Evolutionary conservation across 73 alveolate genomes (phyloP).

Genomic region (Paramecium octaurelia): DNA sequence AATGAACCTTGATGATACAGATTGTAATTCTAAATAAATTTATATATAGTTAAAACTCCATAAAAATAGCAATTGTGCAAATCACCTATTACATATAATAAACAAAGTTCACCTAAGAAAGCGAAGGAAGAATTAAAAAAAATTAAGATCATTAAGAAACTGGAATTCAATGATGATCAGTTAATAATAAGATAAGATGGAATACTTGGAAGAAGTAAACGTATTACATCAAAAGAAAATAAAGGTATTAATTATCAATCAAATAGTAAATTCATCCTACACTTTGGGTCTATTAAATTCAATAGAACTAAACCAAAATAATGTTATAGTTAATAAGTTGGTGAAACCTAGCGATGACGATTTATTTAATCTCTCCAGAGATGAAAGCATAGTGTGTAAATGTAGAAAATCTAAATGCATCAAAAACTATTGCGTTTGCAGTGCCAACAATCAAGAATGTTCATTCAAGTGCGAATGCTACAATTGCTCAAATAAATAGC

Average conservation of each 20-base stretch:
- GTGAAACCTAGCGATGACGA: slow-evolving; percentile 19
- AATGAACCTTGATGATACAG: slow-evolving; percentile 14
- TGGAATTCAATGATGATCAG: background rate
- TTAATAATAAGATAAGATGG: background rate
- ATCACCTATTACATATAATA: background rate
- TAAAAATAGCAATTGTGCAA: background rate
- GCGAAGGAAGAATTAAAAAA: background rate
- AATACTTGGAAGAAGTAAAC: background rate
- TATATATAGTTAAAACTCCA: background rate
- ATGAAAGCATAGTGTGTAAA: background rate
- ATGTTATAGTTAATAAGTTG: background rate
- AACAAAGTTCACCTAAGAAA: background rate
- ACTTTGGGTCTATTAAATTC: slow-evolving; percentile 1
- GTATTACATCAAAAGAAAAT: background rate
- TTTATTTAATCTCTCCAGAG: background rate
- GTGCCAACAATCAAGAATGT: background rate
- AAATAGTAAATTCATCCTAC: slow-evolving; percentile 20
- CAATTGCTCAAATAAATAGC: background rate
- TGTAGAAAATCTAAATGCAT: slow-evolving; percentile 11
- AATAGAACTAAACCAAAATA: background rate
- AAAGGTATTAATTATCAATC: background rate
- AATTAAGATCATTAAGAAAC: background rate
- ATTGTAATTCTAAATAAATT: background rate
- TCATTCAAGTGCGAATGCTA: slow-evolving; percentile 13
- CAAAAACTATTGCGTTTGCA: slow-evolving; percentile 6